Evolutionary conservation across 2,329 filamentous ascomycete genomes (phyloP), one percentile per base, ranked within the genome.

Genomic region (Grosmannia serpens): DNA sequence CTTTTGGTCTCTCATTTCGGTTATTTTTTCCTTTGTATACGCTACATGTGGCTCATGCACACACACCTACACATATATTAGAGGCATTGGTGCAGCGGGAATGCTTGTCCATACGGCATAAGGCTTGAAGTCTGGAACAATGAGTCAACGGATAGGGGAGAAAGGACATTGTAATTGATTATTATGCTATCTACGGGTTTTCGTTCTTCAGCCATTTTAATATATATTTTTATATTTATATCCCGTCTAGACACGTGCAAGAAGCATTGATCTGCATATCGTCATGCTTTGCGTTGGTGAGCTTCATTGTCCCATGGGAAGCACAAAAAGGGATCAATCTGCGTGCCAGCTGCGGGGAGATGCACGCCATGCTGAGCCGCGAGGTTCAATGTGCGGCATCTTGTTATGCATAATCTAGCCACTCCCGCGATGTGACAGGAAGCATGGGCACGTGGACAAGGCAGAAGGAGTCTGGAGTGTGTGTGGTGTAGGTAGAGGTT

Each of bases 11-110:
- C 29, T 35, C 11, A 41, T 41, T 54, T 24, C 52, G 24, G 35
- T n/a, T 27, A 46, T 44, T 46, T 29, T 46, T 46, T 46, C 20
- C 27, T 56, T 56, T 54, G 53, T 46, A 27, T 17, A 55, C 26
- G 41, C 41, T 20, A 26, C 20, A 24, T 24, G 35, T 27, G 53
- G 38, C 44, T 20, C 26, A 55, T 22, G 38, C 54, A 35, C 27
- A 35, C 27, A 56, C 26, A 49, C 44, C 27, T 15, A 13, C 44
- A 56, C 41, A 56, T 56, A 38, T 26, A 44, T 33, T 33, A 56
- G 54, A 56, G 54, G 54, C 54, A 56, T 56, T 35, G 44, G 41
- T 56, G 54, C 44, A 56, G 54, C 54, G 54, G 53, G 54, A 49
- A 49, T 46, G 38, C 27, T 56, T 56, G 27, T 55, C 41, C 41